Conservation (phyloP, 108 stramenopile genomes). For the Stephanodiscus triporus region DNA sequence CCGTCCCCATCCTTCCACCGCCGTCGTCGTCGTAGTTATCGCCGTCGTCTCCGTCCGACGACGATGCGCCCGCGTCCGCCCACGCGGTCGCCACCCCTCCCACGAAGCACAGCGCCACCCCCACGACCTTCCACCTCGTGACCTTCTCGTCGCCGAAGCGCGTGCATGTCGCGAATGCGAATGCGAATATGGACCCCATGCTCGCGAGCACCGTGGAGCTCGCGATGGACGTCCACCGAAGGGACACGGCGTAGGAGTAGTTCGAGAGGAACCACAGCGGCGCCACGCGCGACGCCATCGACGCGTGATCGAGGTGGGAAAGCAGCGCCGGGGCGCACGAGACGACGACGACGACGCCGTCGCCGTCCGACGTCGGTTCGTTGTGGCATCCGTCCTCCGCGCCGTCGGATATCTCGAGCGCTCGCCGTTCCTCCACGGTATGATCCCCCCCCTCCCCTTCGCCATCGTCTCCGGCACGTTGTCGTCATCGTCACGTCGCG, state of each 20-base stretch:
- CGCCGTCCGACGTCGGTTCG: conserved; percentile 47
- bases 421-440: conserved; percentile 38
- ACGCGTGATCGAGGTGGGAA: conserved; percentile 57
- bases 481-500: too few relatives aligned
- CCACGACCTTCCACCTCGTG: conserved; percentile 56
- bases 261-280: conserved; percentile 95
- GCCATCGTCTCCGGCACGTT: too few relatives aligned
- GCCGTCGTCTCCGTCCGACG: conserved; percentile 1
- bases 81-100: conserved; percentile 71
- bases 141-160: conserved; percentile 67
- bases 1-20: background rate
- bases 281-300: conserved; percentile 62
- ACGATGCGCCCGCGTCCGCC: conserved; percentile 47
- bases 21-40: background rate
- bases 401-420: too few relatives aligned
- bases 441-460: conserved; percentile 23
- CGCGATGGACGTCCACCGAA: conserved; percentile 88
- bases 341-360: conserved; percentile 28
- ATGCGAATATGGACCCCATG: conserved; percentile 94
- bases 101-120: conserved; percentile 70
- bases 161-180: conserved; percentile 75
- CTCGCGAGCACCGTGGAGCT: conserved; percentile 90
- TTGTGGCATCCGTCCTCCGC: background rate
- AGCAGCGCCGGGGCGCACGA: conserved; percentile 12
- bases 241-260: conserved; percentile 83